Evolutionary conservation across 2,329 filamentous ascomycete species (phyloP).

Genomic region (Fusarium graminum): DNA sequence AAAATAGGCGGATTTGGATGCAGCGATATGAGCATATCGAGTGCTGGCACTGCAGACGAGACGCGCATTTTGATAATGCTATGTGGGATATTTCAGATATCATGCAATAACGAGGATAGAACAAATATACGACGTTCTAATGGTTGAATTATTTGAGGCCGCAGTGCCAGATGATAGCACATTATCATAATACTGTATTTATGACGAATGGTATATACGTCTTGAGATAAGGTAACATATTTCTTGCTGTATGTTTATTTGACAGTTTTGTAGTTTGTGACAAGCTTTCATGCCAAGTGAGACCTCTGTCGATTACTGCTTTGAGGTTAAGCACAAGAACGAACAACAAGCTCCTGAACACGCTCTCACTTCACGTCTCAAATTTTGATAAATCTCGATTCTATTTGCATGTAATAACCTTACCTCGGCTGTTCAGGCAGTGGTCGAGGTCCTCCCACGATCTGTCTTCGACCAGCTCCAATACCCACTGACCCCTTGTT

Average conservation of each 20-base stretch:
- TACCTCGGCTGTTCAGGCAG: constrained; percentile 62
- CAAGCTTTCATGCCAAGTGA: background rate
- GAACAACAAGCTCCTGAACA: background rate
- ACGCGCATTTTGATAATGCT: background rate
- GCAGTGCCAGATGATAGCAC: background rate
- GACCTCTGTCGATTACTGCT: background rate
- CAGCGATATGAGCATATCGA: constrained; percentile 12
- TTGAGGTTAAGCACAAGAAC: background rate
- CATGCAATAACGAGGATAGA: constrained; percentile 11
- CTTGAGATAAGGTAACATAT: background rate
- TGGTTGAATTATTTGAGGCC: background rate
- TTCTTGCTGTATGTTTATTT: background rate
- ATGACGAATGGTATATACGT: no score
- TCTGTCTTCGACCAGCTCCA: constrained; percentile 79
- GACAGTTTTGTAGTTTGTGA: no score
- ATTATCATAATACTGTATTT: no score
- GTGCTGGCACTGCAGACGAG: background rate
- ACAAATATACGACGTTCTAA: background rate
- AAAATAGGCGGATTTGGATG: constrained; percentile 23
- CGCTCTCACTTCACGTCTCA: background rate
- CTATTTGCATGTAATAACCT: constrained; percentile 14
- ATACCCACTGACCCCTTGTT: constrained; percentile 75
- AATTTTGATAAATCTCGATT: constrained; percentile 4
- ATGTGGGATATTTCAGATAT: constrained; percentile 7
- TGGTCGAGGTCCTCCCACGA: constrained; percentile 82